A percentile compares a stretch with the other conserved stretches of the same genome.
These are phyloP conservation scores for Penicillium hordei DNA, from an alignment of 2,329 filamentous ascomycete genomes.

Conservation along the genomic window DNA sequence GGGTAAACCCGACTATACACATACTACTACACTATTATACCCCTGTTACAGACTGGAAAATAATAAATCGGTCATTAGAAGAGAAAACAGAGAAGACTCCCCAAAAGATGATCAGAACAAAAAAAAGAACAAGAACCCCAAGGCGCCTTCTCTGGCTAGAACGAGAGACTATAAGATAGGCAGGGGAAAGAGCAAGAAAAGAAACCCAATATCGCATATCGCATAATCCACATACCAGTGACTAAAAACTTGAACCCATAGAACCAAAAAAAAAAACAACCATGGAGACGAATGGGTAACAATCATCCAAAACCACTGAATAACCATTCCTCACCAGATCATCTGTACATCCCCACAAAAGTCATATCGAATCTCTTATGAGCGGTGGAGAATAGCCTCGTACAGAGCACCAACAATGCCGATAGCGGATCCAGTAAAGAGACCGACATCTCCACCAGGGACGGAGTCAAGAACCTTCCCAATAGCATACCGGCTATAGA, in stretches of 20 bases:
- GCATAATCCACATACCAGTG: conserved; percentile 25
- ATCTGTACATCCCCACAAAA: conserved; percentile 19
- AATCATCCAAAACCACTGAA: background rate
- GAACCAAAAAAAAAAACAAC: conserved; percentile 2
- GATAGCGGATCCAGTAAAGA: conserved; percentile 44
- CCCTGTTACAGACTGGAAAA: background rate
- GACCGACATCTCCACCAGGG: conserved; percentile 40
- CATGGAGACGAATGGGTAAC: background rate
- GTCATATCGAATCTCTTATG: conserved; percentile 23
- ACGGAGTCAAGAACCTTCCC: conserved; percentile 40
- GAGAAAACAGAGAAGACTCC: background rate
- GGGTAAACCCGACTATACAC: background rate
- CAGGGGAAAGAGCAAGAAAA: conserved; percentile 6
- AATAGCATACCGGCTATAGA: conserved; percentile 39
- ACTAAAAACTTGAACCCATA: conserved; percentile 16
- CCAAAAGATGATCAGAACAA: conserved; percentile 4
- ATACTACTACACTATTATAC: background rate
- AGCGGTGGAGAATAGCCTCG: conserved; percentile 46
- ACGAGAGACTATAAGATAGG: conserved; percentile 26
- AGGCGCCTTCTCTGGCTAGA: conserved; percentile 26
- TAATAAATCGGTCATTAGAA: conserved; percentile 7
- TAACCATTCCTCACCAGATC: conserved; percentile 6
- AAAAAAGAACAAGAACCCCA: conserved; percentile 16
- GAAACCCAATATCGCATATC: conserved; percentile 20
- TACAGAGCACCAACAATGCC: conserved; percentile 46